Percentiles rank a stretch among this genome's conserved stretches.
These are phyloP conservation scores for Helotiales sp. DNA, from an alignment of 2,329 filamentous ascomycete genomes.

Conservation along the genomic window DNA sequence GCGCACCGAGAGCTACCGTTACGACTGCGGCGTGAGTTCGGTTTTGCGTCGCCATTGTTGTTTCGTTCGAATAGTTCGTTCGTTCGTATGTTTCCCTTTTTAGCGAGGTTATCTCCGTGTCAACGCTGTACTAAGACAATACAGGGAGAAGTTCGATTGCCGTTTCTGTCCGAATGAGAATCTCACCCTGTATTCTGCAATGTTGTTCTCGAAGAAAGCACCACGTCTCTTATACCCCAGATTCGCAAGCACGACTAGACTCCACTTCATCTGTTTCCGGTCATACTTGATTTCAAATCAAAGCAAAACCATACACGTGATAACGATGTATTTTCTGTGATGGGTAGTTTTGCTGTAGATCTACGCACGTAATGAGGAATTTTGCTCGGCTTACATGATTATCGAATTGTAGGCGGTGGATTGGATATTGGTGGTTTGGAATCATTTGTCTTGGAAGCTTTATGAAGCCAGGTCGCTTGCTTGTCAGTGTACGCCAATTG, in stretches of 20 bases:
- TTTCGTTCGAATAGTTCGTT: too few species aligned
- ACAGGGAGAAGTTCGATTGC: background rate
- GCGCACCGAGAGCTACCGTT: conserved; percentile 45
- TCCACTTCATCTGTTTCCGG: background rate
- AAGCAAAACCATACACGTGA: background rate
- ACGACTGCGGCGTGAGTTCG: conserved; percentile 50
- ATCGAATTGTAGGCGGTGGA: too few species aligned
- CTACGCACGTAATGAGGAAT: background rate
- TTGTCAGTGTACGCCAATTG: background rate
- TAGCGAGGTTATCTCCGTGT: background rate
- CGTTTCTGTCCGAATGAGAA: too few species aligned
- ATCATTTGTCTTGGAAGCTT: too few species aligned
- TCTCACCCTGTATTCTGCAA: too few species aligned
- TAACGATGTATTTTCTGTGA: background rate
- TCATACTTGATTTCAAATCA: background rate
- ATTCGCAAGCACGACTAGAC: background rate
- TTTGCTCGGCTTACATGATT: too few species aligned
- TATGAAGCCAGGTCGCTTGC: too few species aligned
- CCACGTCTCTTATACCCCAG: background rate
- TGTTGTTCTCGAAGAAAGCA: background rate
- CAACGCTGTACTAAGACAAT: background rate
- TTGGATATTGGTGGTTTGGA: too few species aligned
- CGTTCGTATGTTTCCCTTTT: too few species aligned
- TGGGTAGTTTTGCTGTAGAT: background rate
- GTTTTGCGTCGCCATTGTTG: conserved; percentile 34